phyloP scores from a whole-genome alignment of 495 filamentous ascomycete genomes.

The Alectoria sarmentosa region DNA sequence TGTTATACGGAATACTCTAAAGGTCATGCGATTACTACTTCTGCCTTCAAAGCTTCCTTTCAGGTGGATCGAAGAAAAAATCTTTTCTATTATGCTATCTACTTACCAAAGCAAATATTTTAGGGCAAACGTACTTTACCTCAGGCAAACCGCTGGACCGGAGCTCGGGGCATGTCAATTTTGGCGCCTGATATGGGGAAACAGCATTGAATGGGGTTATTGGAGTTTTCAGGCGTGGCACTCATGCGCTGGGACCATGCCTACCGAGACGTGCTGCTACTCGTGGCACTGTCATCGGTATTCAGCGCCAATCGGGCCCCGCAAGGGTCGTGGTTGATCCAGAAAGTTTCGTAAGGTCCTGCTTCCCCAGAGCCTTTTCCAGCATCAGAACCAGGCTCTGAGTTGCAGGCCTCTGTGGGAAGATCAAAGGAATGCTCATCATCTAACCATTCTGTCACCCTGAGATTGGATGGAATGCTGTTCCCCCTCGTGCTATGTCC shows the following conservation, averaged over 20 bases:
- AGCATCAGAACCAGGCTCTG: background rate
- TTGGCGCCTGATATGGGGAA: background rate
- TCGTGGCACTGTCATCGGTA: background rate
- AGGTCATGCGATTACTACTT: background rate
- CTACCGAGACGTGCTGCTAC: background rate
- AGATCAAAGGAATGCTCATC: background rate
- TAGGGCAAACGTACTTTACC: background rate
- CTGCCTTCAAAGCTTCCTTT: background rate
- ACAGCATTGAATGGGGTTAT: background rate
- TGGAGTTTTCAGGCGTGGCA: background rate
- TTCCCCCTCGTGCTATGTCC: background rate
- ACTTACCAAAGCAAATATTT: background rate
- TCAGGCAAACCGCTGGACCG: background rate
- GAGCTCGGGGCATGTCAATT: background rate
- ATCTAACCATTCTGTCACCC: conserved; percentile 2
- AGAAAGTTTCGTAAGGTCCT: conserved; percentile 12
- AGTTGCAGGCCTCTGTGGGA: background rate
- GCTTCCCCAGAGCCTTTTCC: background rate
- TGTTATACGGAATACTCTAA: background rate
- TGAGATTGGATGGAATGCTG: conserved; percentile 9
- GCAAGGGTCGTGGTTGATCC: background rate
- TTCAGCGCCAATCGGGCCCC: background rate
- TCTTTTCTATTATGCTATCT: background rate
- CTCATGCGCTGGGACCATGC: background rate
- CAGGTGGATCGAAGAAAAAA: background rate